phyloP scores from a whole-genome alignment of 768 basidiomycete genomes.

The Hirschioporus abietinus region DNA sequence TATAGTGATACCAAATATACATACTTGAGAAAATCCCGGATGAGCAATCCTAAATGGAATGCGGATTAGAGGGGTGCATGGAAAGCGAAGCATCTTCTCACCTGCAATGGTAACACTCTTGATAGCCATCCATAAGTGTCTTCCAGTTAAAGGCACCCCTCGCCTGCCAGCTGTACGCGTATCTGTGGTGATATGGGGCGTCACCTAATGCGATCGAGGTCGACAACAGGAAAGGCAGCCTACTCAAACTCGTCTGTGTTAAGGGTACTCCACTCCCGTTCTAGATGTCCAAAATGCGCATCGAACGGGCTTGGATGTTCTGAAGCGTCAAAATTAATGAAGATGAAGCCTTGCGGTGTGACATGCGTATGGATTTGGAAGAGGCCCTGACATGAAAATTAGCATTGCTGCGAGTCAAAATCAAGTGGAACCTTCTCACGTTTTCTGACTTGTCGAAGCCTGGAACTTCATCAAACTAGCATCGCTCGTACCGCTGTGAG shows the following conservation, averaged over 20 bases:
- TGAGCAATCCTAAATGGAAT: constrained; percentile 5
- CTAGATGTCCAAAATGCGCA: constrained; percentile 9
- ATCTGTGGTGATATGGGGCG: not conserved
- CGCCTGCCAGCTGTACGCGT: constrained; percentile 5
- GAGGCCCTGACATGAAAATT: constrained; percentile 4
- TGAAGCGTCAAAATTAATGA: constrained; percentile 12
- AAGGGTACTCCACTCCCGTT: not conserved
- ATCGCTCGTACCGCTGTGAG: not conserved
- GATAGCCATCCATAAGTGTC: constrained; percentile 15
- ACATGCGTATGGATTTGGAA: constrained; percentile 13
- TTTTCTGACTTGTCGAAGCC: constrained; percentile 11
- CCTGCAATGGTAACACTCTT: constrained; percentile 13
- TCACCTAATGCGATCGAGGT: not conserved
- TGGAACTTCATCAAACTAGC: constrained; percentile 11
- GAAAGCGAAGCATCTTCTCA: not conserved
- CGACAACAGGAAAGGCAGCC: not conserved
- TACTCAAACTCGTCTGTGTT: not conserved
- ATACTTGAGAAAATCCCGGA: constrained; percentile 10
- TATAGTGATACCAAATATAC: not conserved
- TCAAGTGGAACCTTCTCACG: not conserved
- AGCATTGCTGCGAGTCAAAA: not conserved
- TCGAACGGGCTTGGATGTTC: constrained; percentile 10
- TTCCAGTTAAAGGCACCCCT: constrained; percentile 3
- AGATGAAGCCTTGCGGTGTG: constrained; percentile 12
- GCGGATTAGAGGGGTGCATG: not conserved